Percentiles rank a stretch among this genome's conserved stretches.
phyloP scores from a whole-genome alignment of 129 eudicot species.

The Mikania micrantha region DNA sequence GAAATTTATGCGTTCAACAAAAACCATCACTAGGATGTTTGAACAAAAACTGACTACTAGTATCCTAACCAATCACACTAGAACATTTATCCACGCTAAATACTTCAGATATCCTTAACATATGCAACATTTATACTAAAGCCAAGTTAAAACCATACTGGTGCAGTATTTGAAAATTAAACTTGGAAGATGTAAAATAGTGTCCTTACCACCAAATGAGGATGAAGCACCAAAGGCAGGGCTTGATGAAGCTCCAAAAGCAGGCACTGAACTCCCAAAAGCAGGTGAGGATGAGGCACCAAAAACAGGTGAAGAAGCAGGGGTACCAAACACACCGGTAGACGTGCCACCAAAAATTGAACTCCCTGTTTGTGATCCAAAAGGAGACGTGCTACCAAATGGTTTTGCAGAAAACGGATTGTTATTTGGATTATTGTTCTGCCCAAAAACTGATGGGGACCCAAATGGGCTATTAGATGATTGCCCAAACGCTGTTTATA shows the following conservation, averaged over 20 bases:
- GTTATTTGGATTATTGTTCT: slow-evolving; percentile 53
- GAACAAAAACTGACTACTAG: background rate
- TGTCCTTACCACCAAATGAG: slow-evolving; percentile 57
- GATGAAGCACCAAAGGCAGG: slow-evolving; percentile 71
- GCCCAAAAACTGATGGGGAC: slow-evolving; percentile 85
- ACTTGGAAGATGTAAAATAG: background rate
- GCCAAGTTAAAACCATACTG: background rate
- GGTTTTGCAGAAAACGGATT: slow-evolving; percentile 91
- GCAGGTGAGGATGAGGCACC: slow-evolving; percentile 85
- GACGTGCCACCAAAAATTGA: slow-evolving; percentile 79
- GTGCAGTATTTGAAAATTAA: background rate
- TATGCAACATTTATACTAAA: background rate
- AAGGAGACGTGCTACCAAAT: slow-evolving; percentile 73
- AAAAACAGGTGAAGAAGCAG: slow-evolving; percentile 66
- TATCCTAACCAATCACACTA: slow-evolving; percentile 1
- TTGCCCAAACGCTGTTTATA: slow-evolving; percentile 81
- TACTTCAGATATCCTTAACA: background rate
- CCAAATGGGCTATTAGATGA: slow-evolving; percentile 80
- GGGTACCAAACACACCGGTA: slow-evolving; percentile 89
- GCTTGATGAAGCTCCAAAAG: slow-evolving; percentile 65
- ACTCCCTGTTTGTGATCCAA: slow-evolving; percentile 85
- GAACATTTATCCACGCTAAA: background rate
- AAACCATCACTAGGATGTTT: background rate
- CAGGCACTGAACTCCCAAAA: slow-evolving; percentile 65
- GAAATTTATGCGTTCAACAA: background rate